Evolutionary conservation across 805 yeast species (phyloP).

Genomic region (Cyberlindnera galapagoensis): DNA sequence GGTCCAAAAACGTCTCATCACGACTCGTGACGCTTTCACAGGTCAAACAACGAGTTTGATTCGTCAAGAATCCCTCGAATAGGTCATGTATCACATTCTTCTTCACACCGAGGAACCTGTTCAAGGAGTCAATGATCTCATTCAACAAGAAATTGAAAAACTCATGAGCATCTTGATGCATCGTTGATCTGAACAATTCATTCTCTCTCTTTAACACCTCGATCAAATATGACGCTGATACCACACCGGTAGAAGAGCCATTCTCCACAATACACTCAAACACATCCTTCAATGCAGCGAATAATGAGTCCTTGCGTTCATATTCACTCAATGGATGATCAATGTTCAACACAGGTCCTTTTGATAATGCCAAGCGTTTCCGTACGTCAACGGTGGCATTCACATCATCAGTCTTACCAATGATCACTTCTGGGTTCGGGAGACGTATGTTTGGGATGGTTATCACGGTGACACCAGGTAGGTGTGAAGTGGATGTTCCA

Average conservation of each 20-base stretch:
- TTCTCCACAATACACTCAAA: constrained; percentile 80
- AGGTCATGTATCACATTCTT: constrained; percentile 56
- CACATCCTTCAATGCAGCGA: constrained; percentile 71
- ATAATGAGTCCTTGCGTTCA: constrained; percentile 42
- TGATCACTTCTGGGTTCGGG: constrained; percentile 6
- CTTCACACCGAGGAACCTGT: constrained; percentile 14
- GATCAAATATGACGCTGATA: constrained; percentile 72
- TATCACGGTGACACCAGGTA: constrained; percentile 8
- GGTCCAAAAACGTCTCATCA: constrained; percentile 81
- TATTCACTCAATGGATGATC: constrained; percentile 60
- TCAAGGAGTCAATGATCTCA: constrained; percentile 48
- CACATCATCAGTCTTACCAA: constrained; percentile 22
- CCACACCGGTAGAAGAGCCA: constrained; percentile 66
- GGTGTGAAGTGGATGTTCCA: constrained; percentile 5
- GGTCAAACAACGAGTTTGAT: constrained; percentile 82
- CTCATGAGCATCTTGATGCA: constrained; percentile 99
- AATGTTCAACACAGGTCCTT: constrained; percentile 79
- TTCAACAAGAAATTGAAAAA: constrained; percentile 83
- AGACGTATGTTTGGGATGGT: constrained; percentile 18
- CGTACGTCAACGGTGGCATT: constrained; percentile 58
- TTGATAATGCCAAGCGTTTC: constrained; percentile 67
- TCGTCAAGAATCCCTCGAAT: constrained; percentile 80
- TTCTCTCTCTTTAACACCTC: constrained; percentile 76
- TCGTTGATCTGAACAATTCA: constrained; percentile 76
- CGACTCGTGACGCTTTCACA: constrained; percentile 80